Evolutionary conservation across 2,329 filamentous ascomycete genomes (phyloP), one percentile per base, ranked within the genome.

Genomic region (Alternaria angustiovoidea): DNA sequence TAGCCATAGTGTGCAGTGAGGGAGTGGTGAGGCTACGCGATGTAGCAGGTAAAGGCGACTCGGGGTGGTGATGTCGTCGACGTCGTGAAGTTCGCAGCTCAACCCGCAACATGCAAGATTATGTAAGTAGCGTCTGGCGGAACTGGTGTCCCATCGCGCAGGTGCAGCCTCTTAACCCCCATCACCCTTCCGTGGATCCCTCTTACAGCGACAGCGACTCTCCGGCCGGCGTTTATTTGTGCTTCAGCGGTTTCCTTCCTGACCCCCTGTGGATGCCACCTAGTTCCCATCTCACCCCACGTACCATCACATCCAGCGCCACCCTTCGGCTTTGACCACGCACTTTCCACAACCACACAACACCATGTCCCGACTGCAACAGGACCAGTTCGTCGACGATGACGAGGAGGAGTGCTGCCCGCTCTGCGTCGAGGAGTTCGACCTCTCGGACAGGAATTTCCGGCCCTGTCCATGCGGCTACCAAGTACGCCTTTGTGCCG

Each of bases 381-480:
- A 83, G 69, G 83, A 84, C 70, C 82, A 84, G 79, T 84, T 84
- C 76, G 83, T 85, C 78, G 82, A 84, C 71, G 82, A 84, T 63
- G 83, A 84, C 65, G 79, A 80, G 66, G 80, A 82, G 57, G 83
- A 85, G 74, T 80, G 78, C 73, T 99, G 95, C 80, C 95, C 95
- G 70, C 90, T 99, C 66, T 99, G 95, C 79, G 96, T 99, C 76
- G 95, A 99, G 82, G 96, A 99, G 83, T 96, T 99, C 77, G 96
- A 99, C 81, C 88, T 99, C 51, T 96, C 93, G 42, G 95, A 99
- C 84, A 92, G 93, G 79, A 97, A 96, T 81, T 99, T 99, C 81
- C 89, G 91, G 75, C 95, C 95, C 68, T 99, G 95, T 83, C 94
- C 94, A 59, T 99, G 95, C 78, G 95, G 95, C 63, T 99, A 99